Evolutionary conservation across 352 stramenopile genomes (phyloP).

Genomic region (Phytophthora cryptogea): DNA sequence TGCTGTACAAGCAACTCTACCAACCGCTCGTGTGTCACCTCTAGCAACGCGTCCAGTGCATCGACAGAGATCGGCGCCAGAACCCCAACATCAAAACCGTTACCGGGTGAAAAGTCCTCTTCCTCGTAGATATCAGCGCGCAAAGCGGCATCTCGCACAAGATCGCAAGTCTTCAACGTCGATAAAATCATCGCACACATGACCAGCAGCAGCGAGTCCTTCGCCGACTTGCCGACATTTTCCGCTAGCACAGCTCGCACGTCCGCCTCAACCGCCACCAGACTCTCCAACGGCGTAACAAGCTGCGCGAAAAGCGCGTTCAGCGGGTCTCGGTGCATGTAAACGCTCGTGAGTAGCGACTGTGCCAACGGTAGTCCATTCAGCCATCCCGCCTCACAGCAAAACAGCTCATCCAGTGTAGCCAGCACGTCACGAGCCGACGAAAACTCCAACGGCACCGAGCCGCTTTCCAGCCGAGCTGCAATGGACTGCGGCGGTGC

Average conservation of each 20-base stretch:
- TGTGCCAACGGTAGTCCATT: slow-evolving; percentile 85
- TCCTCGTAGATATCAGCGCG: slow-evolving; percentile 96
- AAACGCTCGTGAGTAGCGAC: slow-evolving; percentile 90
- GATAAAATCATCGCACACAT: slow-evolving; percentile 72
- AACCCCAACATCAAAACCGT: slow-evolving; percentile 59
- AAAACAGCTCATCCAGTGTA: slow-evolving; percentile 79
- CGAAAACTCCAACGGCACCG: slow-evolving; percentile 63
- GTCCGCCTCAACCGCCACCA: slow-evolving; percentile 29
- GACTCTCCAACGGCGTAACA: slow-evolving; percentile 35
- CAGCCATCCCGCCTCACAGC: slow-evolving; percentile 81
- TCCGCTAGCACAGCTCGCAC: slow-evolving; percentile 35
- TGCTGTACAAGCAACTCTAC: slow-evolving; percentile 47
- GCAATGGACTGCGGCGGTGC: slow-evolving; percentile 57
- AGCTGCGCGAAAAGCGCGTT: slow-evolving; percentile 67
- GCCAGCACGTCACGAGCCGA: slow-evolving; percentile 70
- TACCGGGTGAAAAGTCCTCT: slow-evolving; percentile 92
- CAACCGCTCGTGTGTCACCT: slow-evolving; percentile 52
- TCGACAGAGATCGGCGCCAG: slow-evolving; percentile 48
- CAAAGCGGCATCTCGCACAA: slow-evolving; percentile 84
- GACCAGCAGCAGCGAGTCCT: slow-evolving; percentile 70
- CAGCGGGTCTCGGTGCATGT: slow-evolving; percentile 82
- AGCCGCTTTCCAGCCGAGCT: slow-evolving; percentile 45
- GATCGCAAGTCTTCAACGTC: slow-evolving; percentile 74
- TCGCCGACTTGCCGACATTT: slow-evolving; percentile 36
- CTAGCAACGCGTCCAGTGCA: slow-evolving; percentile 44